Conservation (phyloP, 2,329 filamentous ascomycete species). For the Claviceps sp. region DNA sequence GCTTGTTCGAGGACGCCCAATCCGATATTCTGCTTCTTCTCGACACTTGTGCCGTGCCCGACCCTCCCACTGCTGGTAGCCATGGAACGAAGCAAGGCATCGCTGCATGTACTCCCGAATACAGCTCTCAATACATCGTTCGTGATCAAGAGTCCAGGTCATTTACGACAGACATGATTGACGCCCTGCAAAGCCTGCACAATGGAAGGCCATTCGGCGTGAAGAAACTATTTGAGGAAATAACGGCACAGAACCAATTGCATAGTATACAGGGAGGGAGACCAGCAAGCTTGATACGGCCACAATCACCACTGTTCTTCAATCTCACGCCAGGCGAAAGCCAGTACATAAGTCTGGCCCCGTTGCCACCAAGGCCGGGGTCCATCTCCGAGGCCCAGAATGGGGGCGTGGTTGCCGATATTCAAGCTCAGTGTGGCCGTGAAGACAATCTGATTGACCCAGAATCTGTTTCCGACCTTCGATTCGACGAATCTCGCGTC, state of each 20-base stretch:
- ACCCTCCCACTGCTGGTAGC: slow-evolving; percentile 35
- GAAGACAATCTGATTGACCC: slow-evolving; percentile 32
- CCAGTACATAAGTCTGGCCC: slow-evolving; percentile 39
- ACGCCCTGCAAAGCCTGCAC: slow-evolving; percentile 40
- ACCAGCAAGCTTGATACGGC: slow-evolving; percentile 31
- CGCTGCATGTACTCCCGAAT: slow-evolving; percentile 42
- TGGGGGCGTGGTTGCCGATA: slow-evolving; percentile 13
- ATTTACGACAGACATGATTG: slow-evolving; percentile 44
- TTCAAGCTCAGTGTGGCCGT: slow-evolving; percentile 10
- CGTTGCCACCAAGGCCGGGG: slow-evolving; percentile 23
- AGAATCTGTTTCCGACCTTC: slow-evolving; percentile 37
- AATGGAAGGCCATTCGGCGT: slow-evolving; percentile 41
- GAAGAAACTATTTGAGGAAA: slow-evolving; percentile 43
- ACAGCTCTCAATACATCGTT: slow-evolving; percentile 29
- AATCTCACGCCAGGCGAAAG: slow-evolving; percentile 40
- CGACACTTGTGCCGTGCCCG: slow-evolving; percentile 45
- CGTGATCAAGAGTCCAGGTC: slow-evolving; percentile 34
- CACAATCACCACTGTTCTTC: slow-evolving; percentile 37
- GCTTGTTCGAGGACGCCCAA: slow-evolving; percentile 47
- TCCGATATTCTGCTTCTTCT: slow-evolving; percentile 50
- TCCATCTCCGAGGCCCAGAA: slow-evolving; percentile 16
- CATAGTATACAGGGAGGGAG: slow-evolving; percentile 27
- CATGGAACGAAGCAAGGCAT: slow-evolving; percentile 49
- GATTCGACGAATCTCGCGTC: slow-evolving; percentile 49
- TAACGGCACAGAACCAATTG: slow-evolving; percentile 30